These are phyloP conservation scores for Phyllosticta paracitricarpa DNA, from an alignment of 2,329 filamentous ascomycete genomes.

Conservation along the genomic window DNA sequence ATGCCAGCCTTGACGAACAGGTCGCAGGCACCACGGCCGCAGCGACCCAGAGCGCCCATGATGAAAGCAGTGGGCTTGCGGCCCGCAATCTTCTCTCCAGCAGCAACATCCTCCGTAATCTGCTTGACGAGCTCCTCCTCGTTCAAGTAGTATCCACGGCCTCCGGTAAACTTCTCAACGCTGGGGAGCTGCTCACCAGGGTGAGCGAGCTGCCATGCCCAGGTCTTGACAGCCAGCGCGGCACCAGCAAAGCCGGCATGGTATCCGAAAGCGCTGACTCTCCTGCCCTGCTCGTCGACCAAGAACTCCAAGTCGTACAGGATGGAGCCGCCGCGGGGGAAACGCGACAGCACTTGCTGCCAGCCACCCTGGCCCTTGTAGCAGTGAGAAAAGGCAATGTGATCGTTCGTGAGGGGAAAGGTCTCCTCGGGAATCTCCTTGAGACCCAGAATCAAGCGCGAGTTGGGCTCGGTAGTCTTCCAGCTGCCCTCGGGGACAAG, in stretches of 20 bases:
- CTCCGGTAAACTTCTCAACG: slow-evolving; percentile 43
- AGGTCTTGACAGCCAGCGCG: slow-evolving; percentile 49
- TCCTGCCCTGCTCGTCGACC: slow-evolving; percentile 57
- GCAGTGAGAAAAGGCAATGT: slow-evolving; percentile 34
- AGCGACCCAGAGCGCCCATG: slow-evolving; percentile 70
- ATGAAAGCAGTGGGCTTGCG: slow-evolving; percentile 65
- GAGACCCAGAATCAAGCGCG: slow-evolving; percentile 32
- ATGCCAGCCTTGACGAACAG: slow-evolving; percentile 67
- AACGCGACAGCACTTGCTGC: slow-evolving; percentile 70
- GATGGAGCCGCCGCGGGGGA: slow-evolving; percentile 63
- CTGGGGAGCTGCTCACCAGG: slow-evolving; percentile 57
- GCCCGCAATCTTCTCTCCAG: slow-evolving; percentile 57
- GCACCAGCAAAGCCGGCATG: slow-evolving; percentile 38
- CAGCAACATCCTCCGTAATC: slow-evolving; percentile 60
- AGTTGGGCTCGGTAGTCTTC: slow-evolving; percentile 24
- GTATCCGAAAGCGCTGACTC: slow-evolving; percentile 61
- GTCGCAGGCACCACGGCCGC: slow-evolving; percentile 75
- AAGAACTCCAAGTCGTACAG: slow-evolving; percentile 86
- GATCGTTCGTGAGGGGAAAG: slow-evolving; percentile 29
- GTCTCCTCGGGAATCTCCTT: slow-evolving; percentile 32
- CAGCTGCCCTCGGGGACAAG: slow-evolving; percentile 29
- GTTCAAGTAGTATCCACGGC: slow-evolving; percentile 55
- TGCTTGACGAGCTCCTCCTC: slow-evolving; percentile 63
- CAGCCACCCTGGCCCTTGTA: slow-evolving; percentile 44
- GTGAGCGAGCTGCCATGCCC: slow-evolving; percentile 72